These are phyloP conservation scores for Xeromyces bisporus DNA, from an alignment of 495 filamentous ascomycete species.

Conservation along the genomic window DNA sequence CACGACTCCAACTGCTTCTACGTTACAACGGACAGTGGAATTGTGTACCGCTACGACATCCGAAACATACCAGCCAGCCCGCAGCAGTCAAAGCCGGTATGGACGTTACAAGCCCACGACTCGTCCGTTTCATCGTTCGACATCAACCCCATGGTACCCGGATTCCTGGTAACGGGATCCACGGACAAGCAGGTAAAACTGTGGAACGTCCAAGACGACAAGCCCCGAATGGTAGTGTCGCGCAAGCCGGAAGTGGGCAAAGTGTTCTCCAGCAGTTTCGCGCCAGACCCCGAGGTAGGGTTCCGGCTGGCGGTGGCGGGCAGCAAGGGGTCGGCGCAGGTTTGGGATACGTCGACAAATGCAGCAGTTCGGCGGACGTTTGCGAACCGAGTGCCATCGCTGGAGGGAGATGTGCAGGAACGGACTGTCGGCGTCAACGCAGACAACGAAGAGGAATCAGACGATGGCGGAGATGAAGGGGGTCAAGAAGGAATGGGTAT, in stretches of 20 bases:
- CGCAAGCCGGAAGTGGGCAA: conserved; percentile 85
- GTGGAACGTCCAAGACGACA: conserved; percentile 70
- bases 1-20: conserved; percentile 89
- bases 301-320: conserved; percentile 87
- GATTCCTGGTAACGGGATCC: conserved; percentile 82
- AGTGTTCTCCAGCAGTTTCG: conserved; percentile 82
- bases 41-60: conserved; percentile 74
- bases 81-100: conserved; percentile 61
- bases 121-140: conserved; percentile 90
- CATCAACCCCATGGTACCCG: conserved; percentile 73
- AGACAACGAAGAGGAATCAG: conserved; percentile 48
- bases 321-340: conserved; percentile 80
- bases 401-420: conserved; percentile 54
- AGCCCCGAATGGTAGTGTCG: conserved; percentile 75
- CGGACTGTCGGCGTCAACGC: conserved; percentile 52
- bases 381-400: conserved; percentile 44
- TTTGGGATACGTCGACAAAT: conserved; percentile 97
- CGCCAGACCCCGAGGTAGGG: conserved; percentile 71
- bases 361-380: conserved; percentile 75
- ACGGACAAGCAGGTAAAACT: conserved; percentile 90
- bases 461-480: conserved; percentile 41
- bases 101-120: conserved; percentile 91
- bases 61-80: conserved; percentile 53
- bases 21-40: conserved; percentile 79
- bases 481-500: conserved; percentile 23